Base-by-base conservation (phyloP, 352 stramenopile genomes). In the Phytopythium cucurbitacearum region DNA sequence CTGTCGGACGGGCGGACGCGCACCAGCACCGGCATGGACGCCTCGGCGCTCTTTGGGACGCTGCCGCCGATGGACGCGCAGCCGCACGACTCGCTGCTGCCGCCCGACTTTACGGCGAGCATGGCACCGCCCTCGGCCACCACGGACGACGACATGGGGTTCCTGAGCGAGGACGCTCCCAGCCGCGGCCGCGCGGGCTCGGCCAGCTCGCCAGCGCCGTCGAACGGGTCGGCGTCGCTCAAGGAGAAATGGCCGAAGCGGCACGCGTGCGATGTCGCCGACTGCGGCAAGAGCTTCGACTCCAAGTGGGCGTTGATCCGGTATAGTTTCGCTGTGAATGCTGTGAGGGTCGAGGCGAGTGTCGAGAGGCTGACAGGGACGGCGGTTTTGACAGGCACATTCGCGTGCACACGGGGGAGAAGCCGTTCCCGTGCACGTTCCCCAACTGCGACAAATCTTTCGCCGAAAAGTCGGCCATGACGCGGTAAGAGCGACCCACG, bases 391-490 rank as follows among this genome's bases (percentile, higher is more conserved):
- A 42, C 55, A 91, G 85, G 52, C 86, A 96, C 42, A 93, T 93
- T 57, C 80, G 84, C 45, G 85, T 94, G 1, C 86, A 96, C 60
- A 94, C 82, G 28, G 86, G 84, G 36, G 85, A 95, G 64, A 96
- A 96, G 62, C 79, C 82, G 44, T 96, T 94, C 48, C 73, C 78
- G 11, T 96, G 86, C 42, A 90, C 80, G 16, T 85, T 84, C 59
- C 71, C 76, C 9, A 77, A 84, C 43, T 96, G 86, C 47, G 82
- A 91, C 63, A 96, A 96, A 56, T 89, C 79, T 1, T 96, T 96
- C 60, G 86, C 84, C 8, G 81, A 94, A 58, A 96, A 96, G 58
- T 91, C 86, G 16, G 78, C 80, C 34, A 93, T 91, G 80, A 93
- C 80, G 8, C 76, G 82, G 76, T 89, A 73, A 47, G 16, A 48